These are phyloP conservation scores for Nicotiana knightiana DNA, from an alignment of 257 asterid genomes.

Conservation along the genomic window DNA sequence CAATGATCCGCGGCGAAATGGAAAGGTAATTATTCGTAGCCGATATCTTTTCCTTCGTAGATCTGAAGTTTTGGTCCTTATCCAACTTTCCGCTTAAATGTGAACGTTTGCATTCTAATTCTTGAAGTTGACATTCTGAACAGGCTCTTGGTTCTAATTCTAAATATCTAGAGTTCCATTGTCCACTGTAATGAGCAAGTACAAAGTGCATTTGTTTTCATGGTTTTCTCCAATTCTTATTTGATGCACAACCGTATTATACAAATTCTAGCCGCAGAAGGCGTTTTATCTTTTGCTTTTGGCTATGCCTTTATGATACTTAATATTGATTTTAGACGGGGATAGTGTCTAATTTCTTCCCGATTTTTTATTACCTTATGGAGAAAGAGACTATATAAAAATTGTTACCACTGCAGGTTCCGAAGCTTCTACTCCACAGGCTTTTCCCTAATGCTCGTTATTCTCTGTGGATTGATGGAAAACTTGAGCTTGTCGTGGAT, in stretches of 20 bases:
- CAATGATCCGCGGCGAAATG: constrained; percentile 84
- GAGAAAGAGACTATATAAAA: not conserved
- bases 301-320: not conserved
- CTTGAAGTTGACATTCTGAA: not conserved
- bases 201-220: not conserved
- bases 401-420: constrained; percentile 43
- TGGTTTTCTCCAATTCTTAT: not conserved
- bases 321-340: not conserved
- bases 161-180: not conserved
- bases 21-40: constrained; percentile 53
- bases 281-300: not conserved
- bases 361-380: not conserved
- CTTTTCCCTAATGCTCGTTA: constrained; percentile 82
- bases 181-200: not conserved
- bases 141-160: not conserved
- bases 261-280: not conserved
- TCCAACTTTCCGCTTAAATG: not conserved
- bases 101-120: not conserved
- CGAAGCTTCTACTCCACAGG: constrained; percentile 87
- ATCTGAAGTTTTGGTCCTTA: not conserved
- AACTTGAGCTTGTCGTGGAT: constrained; percentile 89
- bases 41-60: not conserved
- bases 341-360: not conserved
- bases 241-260: not conserved
- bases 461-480: constrained; percentile 95